These are phyloP conservation scores for Mycena sp. DNA, from an alignment of 1,284 basidiomycete genomes.

Conservation along the genomic window DNA sequence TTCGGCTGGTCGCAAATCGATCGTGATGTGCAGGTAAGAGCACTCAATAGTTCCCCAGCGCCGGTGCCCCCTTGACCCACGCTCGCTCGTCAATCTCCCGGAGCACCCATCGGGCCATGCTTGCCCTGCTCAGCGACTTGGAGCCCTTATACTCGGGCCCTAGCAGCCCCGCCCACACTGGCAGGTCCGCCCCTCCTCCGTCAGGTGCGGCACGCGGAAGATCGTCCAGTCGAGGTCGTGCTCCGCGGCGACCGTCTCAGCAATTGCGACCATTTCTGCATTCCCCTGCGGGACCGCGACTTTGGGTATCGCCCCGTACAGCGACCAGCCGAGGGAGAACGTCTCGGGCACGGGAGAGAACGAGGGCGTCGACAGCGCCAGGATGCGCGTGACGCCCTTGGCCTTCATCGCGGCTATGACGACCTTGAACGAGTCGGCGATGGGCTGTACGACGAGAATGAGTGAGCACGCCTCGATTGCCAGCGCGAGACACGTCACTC, in stretches of 20 bases:
- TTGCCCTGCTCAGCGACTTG: slow-evolving; percentile 53
- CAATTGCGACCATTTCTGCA: slow-evolving; percentile 56
- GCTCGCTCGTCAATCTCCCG: slow-evolving; percentile 61
- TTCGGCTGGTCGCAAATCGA: neutral
- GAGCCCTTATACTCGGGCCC: slow-evolving; percentile 51
- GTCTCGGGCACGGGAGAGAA: slow-evolving; percentile 59
- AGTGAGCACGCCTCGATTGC: neutral
- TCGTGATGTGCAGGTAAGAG: neutral
- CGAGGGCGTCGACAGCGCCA: slow-evolving; percentile 67
- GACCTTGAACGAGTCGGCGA: slow-evolving; percentile 64
- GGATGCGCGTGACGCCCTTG: slow-evolving; percentile 61
- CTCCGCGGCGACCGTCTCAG: slow-evolving; percentile 58
- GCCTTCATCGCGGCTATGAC: slow-evolving; percentile 65
- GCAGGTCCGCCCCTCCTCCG: slow-evolving; percentile 51
- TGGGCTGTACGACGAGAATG: slow-evolving; percentile 52
- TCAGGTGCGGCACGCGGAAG: slow-evolving; percentile 68
- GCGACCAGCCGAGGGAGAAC: slow-evolving; percentile 56
- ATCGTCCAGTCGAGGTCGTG: slow-evolving; percentile 67
- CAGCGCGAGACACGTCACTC: neutral
- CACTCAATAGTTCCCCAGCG: slow-evolving; percentile 6
- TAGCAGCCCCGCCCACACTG: slow-evolving; percentile 66
- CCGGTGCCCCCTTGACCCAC: slow-evolving; percentile 56
- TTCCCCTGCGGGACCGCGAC: slow-evolving; percentile 17
- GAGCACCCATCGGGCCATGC: slow-evolving; percentile 66
- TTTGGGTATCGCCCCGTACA: slow-evolving; percentile 39